Conservation (phyloP, 768 basidiomycete species). For the Lactarius sanguifluus region DNA sequence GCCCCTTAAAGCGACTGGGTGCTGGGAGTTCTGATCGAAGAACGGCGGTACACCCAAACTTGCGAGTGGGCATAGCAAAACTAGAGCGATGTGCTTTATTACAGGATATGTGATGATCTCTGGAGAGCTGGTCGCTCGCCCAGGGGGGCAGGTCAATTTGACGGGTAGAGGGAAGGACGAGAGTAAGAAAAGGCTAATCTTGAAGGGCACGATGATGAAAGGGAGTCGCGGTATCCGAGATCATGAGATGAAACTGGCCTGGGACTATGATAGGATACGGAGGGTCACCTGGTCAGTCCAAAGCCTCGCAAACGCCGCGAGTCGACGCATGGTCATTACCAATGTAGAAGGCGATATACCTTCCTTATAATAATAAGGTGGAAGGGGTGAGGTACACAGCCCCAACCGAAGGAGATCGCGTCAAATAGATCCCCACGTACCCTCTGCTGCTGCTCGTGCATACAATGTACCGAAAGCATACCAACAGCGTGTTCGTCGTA, state of each 20-base stretch:
- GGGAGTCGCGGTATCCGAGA: neutral
- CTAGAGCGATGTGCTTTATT: neutral
- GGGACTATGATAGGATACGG: no score
- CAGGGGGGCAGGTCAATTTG: no score
- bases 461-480: neutral
- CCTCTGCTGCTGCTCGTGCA: neutral
- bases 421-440: neutral
- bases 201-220: neutral
- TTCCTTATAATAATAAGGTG: no score
- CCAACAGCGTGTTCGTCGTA: neutral
- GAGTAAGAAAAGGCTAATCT: no score
- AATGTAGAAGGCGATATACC: no score
- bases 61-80: constrained; percentile 7
- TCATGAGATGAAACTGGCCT: neutral
- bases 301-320: neutral
- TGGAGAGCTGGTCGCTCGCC: neutral
- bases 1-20: neutral
- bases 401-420: neutral
- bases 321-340: neutral
- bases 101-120: neutral
- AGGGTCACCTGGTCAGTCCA: no score
- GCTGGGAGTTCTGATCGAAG: neutral
- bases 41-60: constrained; percentile 11
- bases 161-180: neutral
- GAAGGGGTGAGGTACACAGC: neutral